Evolutionary conservation across 345 rosid genomes (phyloP), one percentile per base, ranked within the genome.

Genomic region (Atalantia buxifolia): DNA sequence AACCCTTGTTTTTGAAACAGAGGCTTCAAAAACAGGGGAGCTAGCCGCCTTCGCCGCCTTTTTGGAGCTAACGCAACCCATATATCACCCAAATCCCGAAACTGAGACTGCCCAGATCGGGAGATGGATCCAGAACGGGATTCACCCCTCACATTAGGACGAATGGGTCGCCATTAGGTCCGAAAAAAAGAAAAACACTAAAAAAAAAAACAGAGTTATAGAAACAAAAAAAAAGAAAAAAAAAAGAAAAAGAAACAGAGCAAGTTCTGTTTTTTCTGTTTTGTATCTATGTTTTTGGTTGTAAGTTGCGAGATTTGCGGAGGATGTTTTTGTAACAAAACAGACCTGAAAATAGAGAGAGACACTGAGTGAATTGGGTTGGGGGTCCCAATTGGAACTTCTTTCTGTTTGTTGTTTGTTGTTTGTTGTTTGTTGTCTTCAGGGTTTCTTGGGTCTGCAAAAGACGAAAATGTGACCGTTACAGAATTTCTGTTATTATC

Each of bases 31-130:
- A 82, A 59, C 87, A 48, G 88, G 91, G 83, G 92, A 82, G 78
- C 83, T 84, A n/a, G 66, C 74, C 25, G 27, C 40, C 19, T 19
- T 7, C 24, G 22, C 40, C 68, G 22, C 45, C 64, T 81, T 76
- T 76, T 92, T 92, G 81, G 97, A 92, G 88, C 50, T 77, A 25
- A 88, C 83, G 90, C 97, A 92, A 80, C 97, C 94, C 97, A 92
- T 92, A 86, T 30, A 81, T 36, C 81, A 27, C 42, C 79, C 76
- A 67, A 82, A 74, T 56, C 86, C 85, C 72, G 81, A 80, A 72
- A 83, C 86, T 76, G 85, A 85, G 88, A 85, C 72, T 76, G 81
- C 91, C 91, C 91, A 81, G 85, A 82, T 84, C 79, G 71, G 86
- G 88, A 78, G 88, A 86, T 86, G 86, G 86, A 87, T 84, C 84